Conservation (phyloP, 2,329 filamentous ascomycete genomes). For the Passalora sequoiae region DNA sequence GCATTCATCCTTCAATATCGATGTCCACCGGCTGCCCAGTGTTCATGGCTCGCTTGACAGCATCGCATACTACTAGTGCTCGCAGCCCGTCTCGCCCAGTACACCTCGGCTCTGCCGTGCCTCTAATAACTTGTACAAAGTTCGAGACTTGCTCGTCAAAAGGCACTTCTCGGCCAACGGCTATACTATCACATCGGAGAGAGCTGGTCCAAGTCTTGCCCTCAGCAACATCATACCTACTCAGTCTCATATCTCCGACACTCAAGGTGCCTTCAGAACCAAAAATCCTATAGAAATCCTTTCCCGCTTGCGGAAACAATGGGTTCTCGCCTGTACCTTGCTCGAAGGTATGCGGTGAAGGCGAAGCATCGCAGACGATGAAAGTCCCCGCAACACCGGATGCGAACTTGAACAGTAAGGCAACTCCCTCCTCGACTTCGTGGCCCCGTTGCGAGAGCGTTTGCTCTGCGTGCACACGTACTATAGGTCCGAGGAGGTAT, state of each 20-base stretch:
- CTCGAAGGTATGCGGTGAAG: constrained; percentile 53
- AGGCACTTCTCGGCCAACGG: constrained; percentile 37
- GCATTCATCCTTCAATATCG: too few relatives aligned
- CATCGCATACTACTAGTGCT: constrained; percentile 51
- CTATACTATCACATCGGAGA: constrained; percentile 34
- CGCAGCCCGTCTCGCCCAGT: constrained; percentile 47
- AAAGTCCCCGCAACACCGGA: constrained; percentile 55
- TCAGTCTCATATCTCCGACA: constrained; percentile 50
- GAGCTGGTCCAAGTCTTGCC: constrained; percentile 42
- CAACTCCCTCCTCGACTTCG: constrained; percentile 53
- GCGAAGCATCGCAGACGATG: constrained; percentile 49
- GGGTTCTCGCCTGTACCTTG: constrained; percentile 56
- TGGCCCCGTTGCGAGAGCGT: constrained; percentile 43
- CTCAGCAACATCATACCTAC: constrained; percentile 39
- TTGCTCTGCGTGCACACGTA: constrained; percentile 48
- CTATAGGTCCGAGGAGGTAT: constrained; percentile 51
- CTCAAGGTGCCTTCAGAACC: constrained; percentile 49
- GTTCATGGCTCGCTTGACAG: constrained; percentile 44
- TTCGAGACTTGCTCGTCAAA: constrained; percentile 52
- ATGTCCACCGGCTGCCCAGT: constrained; percentile 25
- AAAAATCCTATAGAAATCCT: constrained; percentile 53
- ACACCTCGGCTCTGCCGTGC: constrained; percentile 43
- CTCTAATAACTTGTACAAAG: constrained; percentile 47
- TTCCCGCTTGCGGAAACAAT: constrained; percentile 39
- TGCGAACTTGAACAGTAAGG: constrained; percentile 50